Conservation (phyloP, 192 early-diverging fungal species). For the Phycomyces blakesleeanus region DNA sequence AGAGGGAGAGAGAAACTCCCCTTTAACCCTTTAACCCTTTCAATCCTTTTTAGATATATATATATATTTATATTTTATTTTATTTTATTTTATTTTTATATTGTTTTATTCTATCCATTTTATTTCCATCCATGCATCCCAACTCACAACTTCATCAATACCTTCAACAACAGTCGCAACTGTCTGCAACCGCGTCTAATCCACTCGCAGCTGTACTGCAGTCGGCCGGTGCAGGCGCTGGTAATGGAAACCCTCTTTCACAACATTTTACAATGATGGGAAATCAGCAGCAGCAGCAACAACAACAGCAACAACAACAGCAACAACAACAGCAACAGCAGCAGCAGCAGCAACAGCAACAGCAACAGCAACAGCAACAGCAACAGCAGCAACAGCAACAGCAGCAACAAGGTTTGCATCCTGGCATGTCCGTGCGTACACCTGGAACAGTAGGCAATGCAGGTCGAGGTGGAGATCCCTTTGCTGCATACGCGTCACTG, state of each 20-base stretch:
- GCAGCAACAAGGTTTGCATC: constrained; percentile 17
- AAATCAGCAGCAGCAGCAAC: constrained; percentile 20
- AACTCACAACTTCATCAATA: constrained; percentile 49
- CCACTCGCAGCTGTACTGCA: constrained; percentile 26
- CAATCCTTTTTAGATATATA: background rate
- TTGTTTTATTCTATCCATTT: background rate
- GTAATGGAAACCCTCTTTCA: constrained; percentile 19
- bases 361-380: constrained; percentile 23
- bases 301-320: constrained; percentile 16
- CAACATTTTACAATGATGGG: constrained; percentile 27
- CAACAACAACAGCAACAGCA: constrained; percentile 17
- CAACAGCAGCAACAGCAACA: constrained; percentile 36
- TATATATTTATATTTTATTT: background rate
- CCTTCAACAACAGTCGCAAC: constrained; percentile 37
- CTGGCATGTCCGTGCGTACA: constrained; percentile 1
- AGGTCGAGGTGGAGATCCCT: background rate
- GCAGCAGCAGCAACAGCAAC: constrained; percentile 28
- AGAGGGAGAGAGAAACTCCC: too few species aligned
- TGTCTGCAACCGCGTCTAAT: constrained; percentile 14
- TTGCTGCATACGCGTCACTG: constrained; percentile 8
- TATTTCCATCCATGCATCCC: constrained; percentile 12
- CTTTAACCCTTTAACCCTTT: too few species aligned
- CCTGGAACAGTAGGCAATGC: background rate
- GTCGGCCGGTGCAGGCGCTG: constrained; percentile 1
- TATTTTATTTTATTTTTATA: background rate